A percentile compares a stretch with the other conserved stretches of the same genome.
phyloP scores from a whole-genome alignment of 2,329 filamentous ascomycete genomes.

The Paecilomyces sp. region DNA sequence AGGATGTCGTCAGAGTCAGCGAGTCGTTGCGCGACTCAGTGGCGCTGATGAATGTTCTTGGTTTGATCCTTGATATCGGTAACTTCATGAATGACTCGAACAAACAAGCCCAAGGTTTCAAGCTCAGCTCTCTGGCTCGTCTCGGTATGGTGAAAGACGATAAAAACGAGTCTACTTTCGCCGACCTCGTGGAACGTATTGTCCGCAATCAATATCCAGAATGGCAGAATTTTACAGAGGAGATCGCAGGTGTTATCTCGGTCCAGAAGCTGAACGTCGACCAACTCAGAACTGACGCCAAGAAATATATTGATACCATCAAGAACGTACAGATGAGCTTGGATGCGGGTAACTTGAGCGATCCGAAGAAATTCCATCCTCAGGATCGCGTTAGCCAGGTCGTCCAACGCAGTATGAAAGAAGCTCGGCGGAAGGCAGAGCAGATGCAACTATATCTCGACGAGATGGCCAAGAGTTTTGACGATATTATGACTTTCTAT shows the following conservation, averaged over 20 bases:
- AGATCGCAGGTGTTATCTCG: constrained; percentile 71
- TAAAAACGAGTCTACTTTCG: constrained; percentile 95
- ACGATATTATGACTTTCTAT: constrained; percentile 94
- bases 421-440: constrained; percentile 88
- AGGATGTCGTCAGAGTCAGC: constrained; percentile 77
- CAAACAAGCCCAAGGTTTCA: constrained; percentile 97
- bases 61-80: constrained; percentile 92
- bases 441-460: constrained; percentile 91
- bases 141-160: constrained; percentile 98
- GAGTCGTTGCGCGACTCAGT: constrained; percentile 88
- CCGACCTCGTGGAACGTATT: constrained; percentile 91
- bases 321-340: constrained; percentile 87
- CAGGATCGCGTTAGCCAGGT: constrained; percentile 90
- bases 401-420: constrained; percentile 92
- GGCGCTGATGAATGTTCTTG: constrained; percentile 89
- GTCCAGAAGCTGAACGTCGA: constrained; percentile 93
- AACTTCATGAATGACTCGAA: constrained; percentile 99
- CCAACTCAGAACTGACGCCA: constrained; percentile 78
- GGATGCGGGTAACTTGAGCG: constrained; percentile 88
- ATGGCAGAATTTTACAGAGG: constrained; percentile 81
- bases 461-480: constrained; percentile 83
- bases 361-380: constrained; percentile 95
- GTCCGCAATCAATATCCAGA: constrained; percentile 94
- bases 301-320: constrained; percentile 89
- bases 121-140: constrained; percentile 85